Evolutionary conservation across 495 filamentous ascomycete species (phyloP), one percentile per base, ranked within the genome.

Genomic region (Daldinia childiae): DNA sequence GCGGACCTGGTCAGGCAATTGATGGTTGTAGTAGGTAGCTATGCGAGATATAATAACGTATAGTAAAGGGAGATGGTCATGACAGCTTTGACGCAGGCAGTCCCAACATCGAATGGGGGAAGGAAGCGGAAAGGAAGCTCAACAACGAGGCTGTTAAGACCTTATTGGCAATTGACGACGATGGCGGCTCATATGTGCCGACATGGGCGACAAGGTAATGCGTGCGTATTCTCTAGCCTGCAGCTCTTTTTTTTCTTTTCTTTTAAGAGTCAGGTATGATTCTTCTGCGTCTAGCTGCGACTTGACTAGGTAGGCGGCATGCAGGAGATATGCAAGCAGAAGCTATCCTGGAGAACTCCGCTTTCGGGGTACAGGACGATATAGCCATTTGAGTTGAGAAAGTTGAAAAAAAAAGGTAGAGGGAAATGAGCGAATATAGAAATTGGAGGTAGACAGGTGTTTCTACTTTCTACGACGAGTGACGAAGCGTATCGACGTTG

Each of bases 381-480:
- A 69, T 66, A 69, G 70, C 66, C 73, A 75, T 68, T 59, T 69
- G 65, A 45, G 52, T 45, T 55, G 51, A 29, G 24, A 57, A 36
- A 30, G 30, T 34, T 57, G 17, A 36, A 57, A 17, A 38, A 15
- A 43, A 17, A 38, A 15, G 34, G 45, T 32, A 45, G 65, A 62
- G 45, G 54, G 45, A 54, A 56, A 15, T 71, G 71, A 66, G 64
- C 54, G 70, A 78, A 75, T 75, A 78, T 74, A 66, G 76, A 77
- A 77, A 77, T 77, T 79, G 76, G 75, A 79, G 67, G 73, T 69
- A 75, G 74, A 66, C 71, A 69, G 71, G 74, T 58, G 59, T 72
- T 52, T 67, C 61, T 34, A 56, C 36, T 43, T 29, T 26, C 36
- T 26, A 60, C 36, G 59, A 57, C 24, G 50, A 54, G 50, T 54